Evolutionary conservation across 176 grass and related monocot genomes (phyloP).

Genomic region (Tillandsia leiboldiana): DNA sequence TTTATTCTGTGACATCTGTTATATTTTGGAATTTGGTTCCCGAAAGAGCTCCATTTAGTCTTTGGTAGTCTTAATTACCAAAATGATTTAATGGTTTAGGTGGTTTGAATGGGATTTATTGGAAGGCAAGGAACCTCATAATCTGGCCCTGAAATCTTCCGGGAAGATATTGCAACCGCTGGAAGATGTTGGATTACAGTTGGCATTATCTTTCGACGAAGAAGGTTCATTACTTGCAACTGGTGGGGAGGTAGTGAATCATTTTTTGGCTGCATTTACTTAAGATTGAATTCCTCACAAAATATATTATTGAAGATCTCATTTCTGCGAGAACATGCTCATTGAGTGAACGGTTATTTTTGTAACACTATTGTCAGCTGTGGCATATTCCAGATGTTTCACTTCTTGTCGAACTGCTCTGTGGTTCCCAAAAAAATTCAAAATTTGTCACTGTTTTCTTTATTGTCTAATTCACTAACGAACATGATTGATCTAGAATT

Average conservation of each 20-base stretch:
- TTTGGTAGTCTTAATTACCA: not conserved
- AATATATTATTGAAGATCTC: not conserved
- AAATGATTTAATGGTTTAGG: slow-evolving; percentile 23
- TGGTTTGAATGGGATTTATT: slow-evolving; percentile 55
- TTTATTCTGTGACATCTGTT: not conserved
- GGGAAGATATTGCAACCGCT: slow-evolving; percentile 37
- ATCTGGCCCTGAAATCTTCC: slow-evolving; percentile 39
- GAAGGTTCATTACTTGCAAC: slow-evolving; percentile 74
- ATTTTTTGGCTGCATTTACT: not conserved
- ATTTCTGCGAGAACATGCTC: not conserved
- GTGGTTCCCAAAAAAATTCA: too few relatives aligned
- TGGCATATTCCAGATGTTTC: too few relatives aligned
- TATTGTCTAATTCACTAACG: too few relatives aligned
- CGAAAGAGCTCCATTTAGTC: not conserved
- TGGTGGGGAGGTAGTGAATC: slow-evolving; percentile 59
- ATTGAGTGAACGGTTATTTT: not conserved
- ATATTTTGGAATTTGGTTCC: not conserved
- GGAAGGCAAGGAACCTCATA: slow-evolving; percentile 20
- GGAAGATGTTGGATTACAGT: slow-evolving; percentile 56
- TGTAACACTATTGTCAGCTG: too few relatives aligned
- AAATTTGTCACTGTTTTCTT: too few relatives aligned
- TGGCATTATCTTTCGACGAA: slow-evolving; percentile 59
- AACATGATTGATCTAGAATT: too few relatives aligned
- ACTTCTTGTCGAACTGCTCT: too few relatives aligned
- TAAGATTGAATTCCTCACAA: not conserved